A percentile compares a stretch with the other conserved stretches of the same genome.
Conservation (phyloP, 2,329 filamentous ascomycete species). For the Exophiala xenobiotica region DNA sequence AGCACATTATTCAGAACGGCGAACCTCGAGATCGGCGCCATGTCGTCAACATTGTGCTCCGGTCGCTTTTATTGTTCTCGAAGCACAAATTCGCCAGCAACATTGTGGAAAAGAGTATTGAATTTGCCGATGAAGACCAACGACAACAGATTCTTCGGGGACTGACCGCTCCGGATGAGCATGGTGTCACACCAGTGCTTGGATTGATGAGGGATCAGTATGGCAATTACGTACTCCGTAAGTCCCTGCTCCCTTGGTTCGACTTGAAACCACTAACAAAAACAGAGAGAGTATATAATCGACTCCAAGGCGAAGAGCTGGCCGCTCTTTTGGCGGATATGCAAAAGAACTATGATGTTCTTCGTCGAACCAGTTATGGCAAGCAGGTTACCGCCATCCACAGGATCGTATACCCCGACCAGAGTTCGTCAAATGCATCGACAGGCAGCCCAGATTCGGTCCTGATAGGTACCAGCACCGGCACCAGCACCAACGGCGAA, state of each 20-base stretch:
- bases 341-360: slow-evolving; percentile 58
- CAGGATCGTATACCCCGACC: slow-evolving; percentile 52
- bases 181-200: slow-evolving; percentile 69
- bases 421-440: slow-evolving; percentile 56
- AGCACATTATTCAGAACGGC: slow-evolving; percentile 83
- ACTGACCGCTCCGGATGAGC: slow-evolving; percentile 59
- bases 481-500: slow-evolving; percentile 50
- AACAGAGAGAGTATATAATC: slow-evolving; percentile 73
- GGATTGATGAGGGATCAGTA: slow-evolving; percentile 85
- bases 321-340: slow-evolving; percentile 63
- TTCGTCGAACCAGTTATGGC: slow-evolving; percentile 65
- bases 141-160: slow-evolving; percentile 66
- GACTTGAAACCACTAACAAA: slow-evolving; percentile 31
- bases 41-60: slow-evolving; percentile 72
- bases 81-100: slow-evolving; percentile 98
- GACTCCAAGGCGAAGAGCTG: slow-evolving; percentile 61
- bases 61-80: slow-evolving; percentile 70
- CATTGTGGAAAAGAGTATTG: slow-evolving; percentile 90
- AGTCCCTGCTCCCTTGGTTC: slow-evolving; percentile 44
- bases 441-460: slow-evolving; percentile 67
- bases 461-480: slow-evolving; percentile 58
- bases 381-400: slow-evolving; percentile 68
- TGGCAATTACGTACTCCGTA: slow-evolving; percentile 96
- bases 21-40: slow-evolving; percentile 67
- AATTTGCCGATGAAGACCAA: slow-evolving; percentile 67